Conservation (phyloP, 75 land plant species). For the Cryptomeria japonica region DNA sequence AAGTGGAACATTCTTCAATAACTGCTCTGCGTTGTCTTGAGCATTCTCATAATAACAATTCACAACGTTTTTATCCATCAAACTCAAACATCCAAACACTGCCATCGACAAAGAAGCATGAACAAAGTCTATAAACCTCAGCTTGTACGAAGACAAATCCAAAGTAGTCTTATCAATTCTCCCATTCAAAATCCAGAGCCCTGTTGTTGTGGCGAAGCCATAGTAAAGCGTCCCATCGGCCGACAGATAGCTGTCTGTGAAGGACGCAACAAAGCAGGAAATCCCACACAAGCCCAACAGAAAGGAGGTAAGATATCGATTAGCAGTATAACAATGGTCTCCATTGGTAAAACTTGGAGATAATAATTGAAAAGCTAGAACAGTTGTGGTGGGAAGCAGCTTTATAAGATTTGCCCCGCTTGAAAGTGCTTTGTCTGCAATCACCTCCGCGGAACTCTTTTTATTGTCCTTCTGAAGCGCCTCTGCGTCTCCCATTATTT, state of each 20-base stretch:
- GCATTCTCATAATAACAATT: background rate
- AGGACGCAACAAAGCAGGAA: slow-evolving; percentile 17
- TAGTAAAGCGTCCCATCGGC: slow-evolving; percentile 21
- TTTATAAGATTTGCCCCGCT: slow-evolving; percentile 16
- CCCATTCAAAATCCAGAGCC: background rate
- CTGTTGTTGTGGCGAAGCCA: slow-evolving; percentile 24
- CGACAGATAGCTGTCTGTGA: slow-evolving; percentile 22
- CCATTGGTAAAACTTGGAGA: slow-evolving; percentile 15
- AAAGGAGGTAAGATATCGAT: slow-evolving; percentile 12
- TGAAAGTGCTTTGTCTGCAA: slow-evolving; percentile 8
- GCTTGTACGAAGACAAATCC: slow-evolving; percentile 16
- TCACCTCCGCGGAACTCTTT: background rate
- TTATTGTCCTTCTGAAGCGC: no score
- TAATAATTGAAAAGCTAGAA: slow-evolving; percentile 18
- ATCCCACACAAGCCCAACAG: slow-evolving; percentile 3
- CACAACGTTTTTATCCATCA: slow-evolving; percentile 1
- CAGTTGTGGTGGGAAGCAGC: slow-evolving; percentile 25
- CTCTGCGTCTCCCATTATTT: no score
- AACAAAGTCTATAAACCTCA: slow-evolving; percentile 16
- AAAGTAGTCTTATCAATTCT: background rate
- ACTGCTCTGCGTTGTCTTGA: slow-evolving; percentile 17
- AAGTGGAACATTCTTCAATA: slow-evolving; percentile 46
- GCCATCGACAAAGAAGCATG: slow-evolving; percentile 17
- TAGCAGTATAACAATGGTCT: slow-evolving; percentile 12
- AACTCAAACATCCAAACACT: slow-evolving; percentile 3